Percentiles rank a stretch among this genome's conserved stretches.
These are phyloP conservation scores for Agaricus bisporus DNA, from an alignment of 768 basidiomycete species.

Conservation along the genomic window DNA sequence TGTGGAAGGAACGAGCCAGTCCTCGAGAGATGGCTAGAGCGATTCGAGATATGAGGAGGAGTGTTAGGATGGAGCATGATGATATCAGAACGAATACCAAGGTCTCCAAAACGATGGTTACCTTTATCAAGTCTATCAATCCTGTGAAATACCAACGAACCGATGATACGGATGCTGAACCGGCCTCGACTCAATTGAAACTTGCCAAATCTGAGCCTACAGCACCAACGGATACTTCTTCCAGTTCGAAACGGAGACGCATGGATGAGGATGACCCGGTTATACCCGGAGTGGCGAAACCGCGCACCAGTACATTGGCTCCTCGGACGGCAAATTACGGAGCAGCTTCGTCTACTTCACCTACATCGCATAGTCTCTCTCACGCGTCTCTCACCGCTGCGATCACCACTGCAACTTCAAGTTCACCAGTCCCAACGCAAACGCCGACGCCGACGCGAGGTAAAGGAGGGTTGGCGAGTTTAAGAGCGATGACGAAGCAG, in stretches of 20 bases:
- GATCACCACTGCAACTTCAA: background rate
- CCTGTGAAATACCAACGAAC: background rate
- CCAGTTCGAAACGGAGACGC: too few relatives aligned
- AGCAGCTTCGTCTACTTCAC: background rate
- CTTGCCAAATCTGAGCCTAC: conserved; percentile 2
- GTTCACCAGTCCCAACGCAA: too few relatives aligned
- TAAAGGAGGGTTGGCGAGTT: background rate
- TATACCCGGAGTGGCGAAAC: background rate
- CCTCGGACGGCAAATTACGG: background rate
- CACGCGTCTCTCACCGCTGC: background rate
- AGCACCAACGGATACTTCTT: background rate
- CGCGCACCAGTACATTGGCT: background rate
- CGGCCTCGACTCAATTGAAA: conserved; percentile 14
- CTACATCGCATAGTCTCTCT: background rate
- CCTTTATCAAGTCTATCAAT: conserved; percentile 36
- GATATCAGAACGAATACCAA: conserved; percentile 64
- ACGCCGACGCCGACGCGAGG: background rate
- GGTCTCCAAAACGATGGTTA: conserved; percentile 48
- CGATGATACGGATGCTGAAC: conserved; percentile 12
- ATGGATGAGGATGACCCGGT: too few relatives aligned
- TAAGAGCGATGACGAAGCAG: background rate
- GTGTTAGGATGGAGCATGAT: conserved; percentile 47
- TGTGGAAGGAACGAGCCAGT: conserved; percentile 34
- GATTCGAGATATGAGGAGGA: conserved; percentile 44
- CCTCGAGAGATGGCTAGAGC: conserved; percentile 31